Evolutionary conservation across 1,284 basidiomycete genomes (phyloP), one percentile per base, ranked within the genome.

Genomic region (Rhodotorula sp.): DNA sequence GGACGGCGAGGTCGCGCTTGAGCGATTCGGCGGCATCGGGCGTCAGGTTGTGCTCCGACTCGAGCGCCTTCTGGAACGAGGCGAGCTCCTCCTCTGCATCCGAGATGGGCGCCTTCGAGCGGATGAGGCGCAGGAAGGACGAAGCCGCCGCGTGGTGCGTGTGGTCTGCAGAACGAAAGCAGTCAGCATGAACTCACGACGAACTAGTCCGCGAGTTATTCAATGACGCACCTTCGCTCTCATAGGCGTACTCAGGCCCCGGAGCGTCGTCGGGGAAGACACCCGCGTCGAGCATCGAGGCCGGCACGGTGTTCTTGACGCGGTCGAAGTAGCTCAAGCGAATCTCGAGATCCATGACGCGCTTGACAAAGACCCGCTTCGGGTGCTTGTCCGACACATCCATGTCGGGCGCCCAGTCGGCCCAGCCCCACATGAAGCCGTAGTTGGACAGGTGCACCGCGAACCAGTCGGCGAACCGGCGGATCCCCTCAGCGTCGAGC

Each of bases 381-480:
- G 96, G 95, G 80, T 98, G 94, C 59, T 76, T 74, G 45, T 74
- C 49, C 1, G 53, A 54, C 16, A 67, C 46, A 34, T 77, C 75
- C 74, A 77, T 77, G 61, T 75, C 74, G 12, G 48, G 48, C 19
- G 67, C 74, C 96, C 97, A 99, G 86, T 99, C 97, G 79, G 93
- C 94, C 97, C 97, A 99, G n/a, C 95, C 93, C 97, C 97, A 99
- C 78, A 90, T 89, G 84, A 98, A 99, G 27, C 90, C 91, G 82
- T 99, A 99, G 83, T 99, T 99, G 78, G 91, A 94, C 87, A 99
- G 90, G 79, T 99, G 97, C 3, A 92, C 86, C 9, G 92, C 88
- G 79, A 98, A 97, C 97, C 97, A 99, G 76, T 97, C 93, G 0
- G 91, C 88, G 70, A 94, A 91, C 27, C 93, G 85, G 67, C 89